Conservation (phyloP, 345 rosid species). For the Aethionema arabicum region DNA sequence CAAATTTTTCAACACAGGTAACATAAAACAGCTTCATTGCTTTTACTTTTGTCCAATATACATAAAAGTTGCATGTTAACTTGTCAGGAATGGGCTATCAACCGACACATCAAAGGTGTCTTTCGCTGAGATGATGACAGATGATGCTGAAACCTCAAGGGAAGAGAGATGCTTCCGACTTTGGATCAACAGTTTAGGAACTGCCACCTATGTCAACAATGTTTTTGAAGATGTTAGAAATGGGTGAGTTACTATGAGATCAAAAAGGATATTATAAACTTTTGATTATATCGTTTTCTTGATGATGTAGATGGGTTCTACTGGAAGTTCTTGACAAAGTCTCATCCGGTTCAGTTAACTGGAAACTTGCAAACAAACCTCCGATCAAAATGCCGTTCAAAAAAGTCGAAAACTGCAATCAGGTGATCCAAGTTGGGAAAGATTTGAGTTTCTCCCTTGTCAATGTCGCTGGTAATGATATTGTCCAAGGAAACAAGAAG, state of each 20-base stretch:
- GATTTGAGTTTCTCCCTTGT: constrained; percentile 70
- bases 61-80: background rate
- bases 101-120: constrained; percentile 49
- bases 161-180: constrained; percentile 73
- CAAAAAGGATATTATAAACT: background rate
- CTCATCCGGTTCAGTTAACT: constrained; percentile 57
- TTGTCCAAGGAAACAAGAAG: constrained; percentile 86
- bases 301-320: constrained; percentile 64
- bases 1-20: constrained; percentile 80
- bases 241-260: constrained; percentile 48
- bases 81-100: constrained; percentile 70
- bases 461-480: constrained; percentile 80
- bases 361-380: constrained; percentile 74
- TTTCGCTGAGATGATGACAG: constrained; percentile 86
- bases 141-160: constrained; percentile 72
- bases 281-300: background rate
- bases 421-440: constrained; percentile 50
- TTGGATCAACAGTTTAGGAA: background rate
- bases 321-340: constrained; percentile 72
- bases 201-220: constrained; percentile 55
- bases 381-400: constrained; percentile 85
- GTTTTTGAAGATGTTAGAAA: constrained; percentile 74
- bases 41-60: too few species aligned
- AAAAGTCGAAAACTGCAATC: constrained; percentile 84
- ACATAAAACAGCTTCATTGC: constrained; percentile 40